phyloP scores from a whole-genome alignment of 2,329 filamentous ascomycete species.

The Paecilomyces dactylethromorphus region DNA sequence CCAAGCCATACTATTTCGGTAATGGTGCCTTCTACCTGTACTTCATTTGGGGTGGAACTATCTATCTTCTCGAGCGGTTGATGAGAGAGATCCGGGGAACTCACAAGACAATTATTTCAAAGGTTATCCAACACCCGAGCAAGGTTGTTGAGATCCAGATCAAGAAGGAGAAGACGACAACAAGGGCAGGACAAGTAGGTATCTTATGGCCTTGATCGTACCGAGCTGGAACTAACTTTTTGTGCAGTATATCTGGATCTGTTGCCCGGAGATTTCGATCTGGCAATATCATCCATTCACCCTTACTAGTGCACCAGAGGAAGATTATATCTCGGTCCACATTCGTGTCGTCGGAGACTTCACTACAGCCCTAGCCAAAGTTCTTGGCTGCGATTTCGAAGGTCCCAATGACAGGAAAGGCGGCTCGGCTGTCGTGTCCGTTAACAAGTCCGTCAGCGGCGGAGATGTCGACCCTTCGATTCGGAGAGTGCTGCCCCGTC shows the following conservation, averaged over 20 bases:
- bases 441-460: slow-evolving; percentile 49
- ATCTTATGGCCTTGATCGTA: background rate
- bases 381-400: slow-evolving; percentile 70
- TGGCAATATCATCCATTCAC: slow-evolving; percentile 90
- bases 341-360: slow-evolving; percentile 79
- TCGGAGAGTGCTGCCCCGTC: slow-evolving; percentile 65
- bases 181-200: slow-evolving; percentile 61
- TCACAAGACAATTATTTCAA: slow-evolving; percentile 80
- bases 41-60: slow-evolving; percentile 78
- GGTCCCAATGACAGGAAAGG: slow-evolving; percentile 19
- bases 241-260: slow-evolving; percentile 71
- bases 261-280: slow-evolving; percentile 76
- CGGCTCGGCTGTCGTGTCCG: slow-evolving; percentile 62
- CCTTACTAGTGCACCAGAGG: slow-evolving; percentile 77
- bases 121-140: slow-evolving; percentile 83
- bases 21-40: slow-evolving; percentile 84
- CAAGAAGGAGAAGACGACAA: slow-evolving; percentile 82
- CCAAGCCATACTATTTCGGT: slow-evolving; percentile 63
- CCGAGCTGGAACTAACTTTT: slow-evolving; percentile 7
- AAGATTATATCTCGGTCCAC: slow-evolving; percentile 85
- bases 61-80: slow-evolving; percentile 73
- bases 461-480: slow-evolving; percentile 62
- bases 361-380: slow-evolving; percentile 61
- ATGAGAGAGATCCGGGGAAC: slow-evolving; percentile 71
- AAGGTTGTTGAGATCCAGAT: slow-evolving; percentile 89